phyloP scores from a whole-genome alignment of 768 basidiomycete species.

The Vararia minispora region DNA sequence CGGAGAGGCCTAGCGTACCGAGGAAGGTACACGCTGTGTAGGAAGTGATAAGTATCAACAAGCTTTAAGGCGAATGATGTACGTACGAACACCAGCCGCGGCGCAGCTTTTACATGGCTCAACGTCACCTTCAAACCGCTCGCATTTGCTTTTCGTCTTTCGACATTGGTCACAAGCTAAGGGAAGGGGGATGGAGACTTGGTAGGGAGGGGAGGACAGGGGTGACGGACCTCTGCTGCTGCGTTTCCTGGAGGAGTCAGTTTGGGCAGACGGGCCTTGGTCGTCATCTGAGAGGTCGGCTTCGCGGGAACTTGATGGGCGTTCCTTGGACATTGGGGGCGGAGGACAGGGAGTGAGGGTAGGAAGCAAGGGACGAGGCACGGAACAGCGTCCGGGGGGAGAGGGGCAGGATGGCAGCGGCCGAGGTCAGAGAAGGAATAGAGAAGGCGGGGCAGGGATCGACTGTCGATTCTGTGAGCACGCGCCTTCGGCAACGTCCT shows the following conservation, averaged over 20 bases:
- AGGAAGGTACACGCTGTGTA: constrained; percentile 56
- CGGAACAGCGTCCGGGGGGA: no score
- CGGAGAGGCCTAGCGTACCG: no score
- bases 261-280: constrained; percentile 4
- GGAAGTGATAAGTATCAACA: constrained; percentile 14
- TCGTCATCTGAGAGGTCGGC: constrained; percentile 12
- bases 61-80: constrained; percentile 1
- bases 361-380: no score
- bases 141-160: constrained; percentile 84
- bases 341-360: no score
- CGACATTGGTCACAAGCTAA: constrained; percentile 81
- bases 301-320: no score
- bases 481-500: no score
- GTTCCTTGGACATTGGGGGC: no score
- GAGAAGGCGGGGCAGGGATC: no score
- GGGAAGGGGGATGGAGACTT: background rate
- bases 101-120: constrained; percentile 54
- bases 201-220: background rate
- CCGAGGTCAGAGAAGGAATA: no score
- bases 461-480: no score
- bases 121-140: constrained; percentile 37
- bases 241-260: constrained; percentile 13
- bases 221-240: constrained; percentile 12
- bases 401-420: no score
- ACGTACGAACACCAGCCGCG: constrained; percentile 41